Evolutionary conservation across 2,329 filamentous ascomycete genomes (phyloP).

Genomic region (Zasmidium citrigriseum): DNA sequence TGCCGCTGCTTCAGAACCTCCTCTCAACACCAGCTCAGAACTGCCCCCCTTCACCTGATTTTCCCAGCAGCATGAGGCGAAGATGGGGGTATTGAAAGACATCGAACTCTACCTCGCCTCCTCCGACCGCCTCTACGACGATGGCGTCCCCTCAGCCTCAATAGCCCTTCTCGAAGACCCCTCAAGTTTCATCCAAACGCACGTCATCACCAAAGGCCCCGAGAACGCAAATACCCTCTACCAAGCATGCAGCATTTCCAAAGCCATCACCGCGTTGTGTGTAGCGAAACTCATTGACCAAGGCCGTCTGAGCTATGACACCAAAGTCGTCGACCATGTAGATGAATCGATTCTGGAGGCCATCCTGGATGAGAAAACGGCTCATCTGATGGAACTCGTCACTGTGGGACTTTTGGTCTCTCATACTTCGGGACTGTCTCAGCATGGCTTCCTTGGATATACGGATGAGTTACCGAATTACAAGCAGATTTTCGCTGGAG

Average conservation of each 20-base stretch:
- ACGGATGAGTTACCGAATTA: slow-evolving; percentile 11
- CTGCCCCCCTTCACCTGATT: no score
- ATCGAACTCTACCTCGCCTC: slow-evolving; percentile 15
- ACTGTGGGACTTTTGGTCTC: slow-evolving; percentile 27
- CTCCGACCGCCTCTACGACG: slow-evolving; percentile 10
- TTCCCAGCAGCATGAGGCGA: no score
- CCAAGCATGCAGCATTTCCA: slow-evolving; percentile 32
- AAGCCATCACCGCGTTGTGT: slow-evolving; percentile 26
- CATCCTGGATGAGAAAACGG: slow-evolving; percentile 18
- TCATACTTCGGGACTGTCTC: slow-evolving; percentile 28
- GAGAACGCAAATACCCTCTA: slow-evolving; percentile 28
- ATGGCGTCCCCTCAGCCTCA: slow-evolving; percentile 24
- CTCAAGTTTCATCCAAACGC: slow-evolving; percentile 14
- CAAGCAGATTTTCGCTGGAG: slow-evolving; percentile 20
- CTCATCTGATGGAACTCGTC: slow-evolving; percentile 22
- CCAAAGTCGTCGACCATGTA: slow-evolving; percentile 18
- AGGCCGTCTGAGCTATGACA: slow-evolving; percentile 21
- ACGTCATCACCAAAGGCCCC: slow-evolving; percentile 17
- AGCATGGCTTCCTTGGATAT: slow-evolving; percentile 30
- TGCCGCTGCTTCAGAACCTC: neutral
- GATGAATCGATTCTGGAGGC: slow-evolving; percentile 7
- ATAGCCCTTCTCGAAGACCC: slow-evolving; percentile 23
- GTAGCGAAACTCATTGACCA: slow-evolving; percentile 27
- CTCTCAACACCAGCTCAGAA: neutral
- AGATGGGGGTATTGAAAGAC: slow-evolving; percentile 16